Conservation (phyloP, 306 rosid species). For the Vigna radiata region DNA sequence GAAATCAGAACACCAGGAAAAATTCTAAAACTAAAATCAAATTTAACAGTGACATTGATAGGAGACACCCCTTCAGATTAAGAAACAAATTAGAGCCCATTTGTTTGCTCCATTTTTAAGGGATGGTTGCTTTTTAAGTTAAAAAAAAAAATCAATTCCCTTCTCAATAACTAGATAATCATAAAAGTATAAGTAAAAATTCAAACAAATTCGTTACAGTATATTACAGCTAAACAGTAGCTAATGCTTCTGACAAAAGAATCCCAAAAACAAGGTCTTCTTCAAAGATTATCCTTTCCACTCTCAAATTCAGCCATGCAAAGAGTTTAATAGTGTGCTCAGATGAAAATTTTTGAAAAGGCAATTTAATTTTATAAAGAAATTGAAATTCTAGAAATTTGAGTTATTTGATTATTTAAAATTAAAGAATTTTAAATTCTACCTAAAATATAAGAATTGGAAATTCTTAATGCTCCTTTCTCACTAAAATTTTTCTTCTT, state of each 20-base stretch:
- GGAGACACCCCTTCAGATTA: conserved; percentile 8
- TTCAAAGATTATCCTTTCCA: not conserved
- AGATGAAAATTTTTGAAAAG: too few species aligned
- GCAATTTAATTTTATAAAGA: too few species aligned
- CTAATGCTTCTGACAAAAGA: not conserved
- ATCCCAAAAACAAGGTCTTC: not conserved
- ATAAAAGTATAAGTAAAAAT: not conserved
- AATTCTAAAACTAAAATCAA: conserved; percentile 23
- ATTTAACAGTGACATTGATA: conserved; percentile 2
- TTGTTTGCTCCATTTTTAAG: not conserved
- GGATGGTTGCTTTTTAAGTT: not conserved
- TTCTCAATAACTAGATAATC: not conserved
- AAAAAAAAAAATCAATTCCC: not conserved
- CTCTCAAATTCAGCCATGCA: not conserved
- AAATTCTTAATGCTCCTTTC: too few species aligned
- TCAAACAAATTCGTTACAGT: not conserved
- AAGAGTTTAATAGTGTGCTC: not conserved
- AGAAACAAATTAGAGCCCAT: conserved; percentile 12
- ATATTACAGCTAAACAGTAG: not conserved
- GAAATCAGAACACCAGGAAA: conserved; percentile 24
- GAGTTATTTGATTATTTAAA: too few species aligned
- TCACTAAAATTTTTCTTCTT: too few species aligned
- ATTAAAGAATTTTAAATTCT: too few species aligned
- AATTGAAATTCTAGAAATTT: too few species aligned
- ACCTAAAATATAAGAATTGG: too few species aligned